Evolutionary conservation across 257 asterid genomes (phyloP), one percentile per base, ranked within the genome.

Genomic region (Solanum verrucosum): DNA sequence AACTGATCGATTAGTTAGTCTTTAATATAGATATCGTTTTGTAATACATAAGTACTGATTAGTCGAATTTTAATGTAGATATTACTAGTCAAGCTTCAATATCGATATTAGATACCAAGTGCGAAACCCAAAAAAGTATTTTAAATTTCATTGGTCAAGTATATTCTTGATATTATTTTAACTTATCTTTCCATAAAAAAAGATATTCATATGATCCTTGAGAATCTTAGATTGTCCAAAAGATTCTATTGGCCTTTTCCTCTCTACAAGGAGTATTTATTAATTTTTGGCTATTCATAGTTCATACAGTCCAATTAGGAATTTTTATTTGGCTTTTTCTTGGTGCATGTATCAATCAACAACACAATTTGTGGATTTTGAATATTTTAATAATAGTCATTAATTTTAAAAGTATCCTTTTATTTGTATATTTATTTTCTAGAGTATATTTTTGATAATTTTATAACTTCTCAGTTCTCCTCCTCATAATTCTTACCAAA

Each of bases 41-140:
- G 2, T 60, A 60, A 60, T 60, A 9, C 1, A 0, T 10, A 0
- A 63, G 0, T 10, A 9, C 0, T 4, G 0, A 63, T n/a, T n/a
- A 63, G 1, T n/a, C 0, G 0, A 63, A 11, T n/a, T 63, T 5
- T 9, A 23, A 23, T 23, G 1, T 2, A 18, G 9, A 16, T 52
- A 16, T 52, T 52, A 52, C 1, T 52, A 52, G 4, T 52, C 4
- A 1, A 52, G 0, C n/a, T 18, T 1, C 1, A 5, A 16, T 16
- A 1, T 18, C 4, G n/a, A 6, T 52, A 6, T 16, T 3, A 5
- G 5, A 21, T 59, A 9, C 3, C 13, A 3, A 5, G 7, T n/a
- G 18, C 6, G 2, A 2, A 65, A n/a, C 6, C 10, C 2, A 4
- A n/a, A 6, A 25, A 67, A 11, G 16, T 2, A 25, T 67, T 25